Conservation (phyloP, 83 land plant species). For the Picea mariana region DNA sequence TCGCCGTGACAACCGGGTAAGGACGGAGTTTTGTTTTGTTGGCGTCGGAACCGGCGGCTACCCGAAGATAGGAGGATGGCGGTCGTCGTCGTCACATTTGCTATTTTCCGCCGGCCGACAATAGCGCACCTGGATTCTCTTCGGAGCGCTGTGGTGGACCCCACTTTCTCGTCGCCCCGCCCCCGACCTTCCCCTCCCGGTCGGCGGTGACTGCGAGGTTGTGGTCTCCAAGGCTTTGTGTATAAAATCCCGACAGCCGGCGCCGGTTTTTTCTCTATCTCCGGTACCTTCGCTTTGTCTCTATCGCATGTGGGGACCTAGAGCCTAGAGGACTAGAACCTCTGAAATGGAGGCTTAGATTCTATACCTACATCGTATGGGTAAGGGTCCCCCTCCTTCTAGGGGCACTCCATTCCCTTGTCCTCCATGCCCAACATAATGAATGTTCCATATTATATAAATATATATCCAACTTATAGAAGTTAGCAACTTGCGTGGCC, state of each 20-base stretch:
- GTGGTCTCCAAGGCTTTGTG: constrained; percentile 3
- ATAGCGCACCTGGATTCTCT: constrained; percentile 20
- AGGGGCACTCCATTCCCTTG: too few relatives aligned
- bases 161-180: neutral
- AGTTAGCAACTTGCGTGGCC: too few relatives aligned
- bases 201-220: constrained; percentile 21
- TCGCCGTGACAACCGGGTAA: neutral
- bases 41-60: constrained; percentile 13
- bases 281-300: constrained; percentile 12
- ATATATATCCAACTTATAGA: too few relatives aligned
- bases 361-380: too few relatives aligned
- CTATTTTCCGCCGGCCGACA: constrained; percentile 23
- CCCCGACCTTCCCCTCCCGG: neutral
- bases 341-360: too few relatives aligned
- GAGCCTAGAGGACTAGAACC: too few relatives aligned
- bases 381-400: too few relatives aligned
- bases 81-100: constrained; percentile 15
- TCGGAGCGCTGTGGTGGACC: constrained; percentile 12
- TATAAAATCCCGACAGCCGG: constrained; percentile 21
- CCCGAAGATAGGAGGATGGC: neutral
- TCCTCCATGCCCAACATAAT: too few relatives aligned
- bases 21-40: neutral
- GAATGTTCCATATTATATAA: too few relatives aligned
- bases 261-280: constrained; percentile 4
- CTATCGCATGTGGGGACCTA: neutral